Conservation (phyloP, 2,329 filamentous ascomycete species). For the Cladophialophora carrionii region DNA sequence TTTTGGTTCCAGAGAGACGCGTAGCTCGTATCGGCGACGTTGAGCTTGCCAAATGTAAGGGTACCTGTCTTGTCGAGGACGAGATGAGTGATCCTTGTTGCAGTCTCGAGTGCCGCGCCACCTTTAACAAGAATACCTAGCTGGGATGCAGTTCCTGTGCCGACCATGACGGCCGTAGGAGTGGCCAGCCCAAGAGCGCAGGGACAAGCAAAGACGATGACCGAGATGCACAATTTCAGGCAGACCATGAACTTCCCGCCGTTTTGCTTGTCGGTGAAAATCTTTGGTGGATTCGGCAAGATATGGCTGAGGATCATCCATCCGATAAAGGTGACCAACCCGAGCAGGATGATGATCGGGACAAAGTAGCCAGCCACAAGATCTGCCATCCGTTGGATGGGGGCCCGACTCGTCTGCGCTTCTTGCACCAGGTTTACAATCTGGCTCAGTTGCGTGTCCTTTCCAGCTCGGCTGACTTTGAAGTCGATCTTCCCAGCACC, state of each 20-base stretch:
- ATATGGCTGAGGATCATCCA: slow-evolving; percentile 97
- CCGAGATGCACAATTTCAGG: slow-evolving; percentile 94
- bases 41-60: slow-evolving; percentile 94
- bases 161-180: slow-evolving; percentile 97
- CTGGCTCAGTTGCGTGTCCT: slow-evolving; percentile 95
- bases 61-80: slow-evolving; percentile 97
- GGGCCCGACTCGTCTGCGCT: slow-evolving; percentile 89
- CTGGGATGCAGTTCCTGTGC: slow-evolving; percentile 93
- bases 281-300: slow-evolving; percentile 78
- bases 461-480: slow-evolving; percentile 85
- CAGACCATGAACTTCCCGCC: slow-evolving; percentile 96
- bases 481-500: slow-evolving; percentile 90
- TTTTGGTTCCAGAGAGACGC: slow-evolving; percentile 69
- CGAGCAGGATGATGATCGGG: slow-evolving; percentile 81
- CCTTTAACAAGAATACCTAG: slow-evolving; percentile 98
- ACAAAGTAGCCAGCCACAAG: slow-evolving; percentile 92
- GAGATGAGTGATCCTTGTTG: slow-evolving; percentile 85
- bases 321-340: slow-evolving; percentile 77
- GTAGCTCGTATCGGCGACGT: slow-evolving; percentile 72
- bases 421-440: slow-evolving; percentile 99
- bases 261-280: slow-evolving; percentile 78
- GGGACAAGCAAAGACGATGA: slow-evolving; percentile 97
- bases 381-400: slow-evolving; percentile 92
- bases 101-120: slow-evolving; percentile 85
- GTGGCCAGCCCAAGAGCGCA: slow-evolving; percentile 95